A percentile compares a stretch with the other conserved stretches of the same genome.
These are phyloP conservation scores for grape (Vitis vinifera) DNA, from an alignment of 164 flowering plant genomes.

Conservation along the genomic window DNA sequence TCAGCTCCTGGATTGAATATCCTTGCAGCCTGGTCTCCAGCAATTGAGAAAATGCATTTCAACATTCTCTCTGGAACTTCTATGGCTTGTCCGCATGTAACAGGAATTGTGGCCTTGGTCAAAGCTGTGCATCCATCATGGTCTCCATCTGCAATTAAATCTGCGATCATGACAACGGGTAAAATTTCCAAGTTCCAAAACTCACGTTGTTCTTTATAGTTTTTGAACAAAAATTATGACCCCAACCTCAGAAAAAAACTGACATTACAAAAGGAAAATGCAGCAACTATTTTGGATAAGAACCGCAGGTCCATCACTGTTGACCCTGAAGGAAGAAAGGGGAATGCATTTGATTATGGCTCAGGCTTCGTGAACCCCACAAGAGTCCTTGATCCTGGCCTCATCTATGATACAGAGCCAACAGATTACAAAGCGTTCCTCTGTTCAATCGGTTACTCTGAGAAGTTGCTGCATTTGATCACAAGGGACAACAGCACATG, in stretches of 20 bases:
- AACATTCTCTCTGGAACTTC: conserved; percentile 89
- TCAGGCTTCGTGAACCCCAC: conserved; percentile 69
- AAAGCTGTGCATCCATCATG: conserved; percentile 72
- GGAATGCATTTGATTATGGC: conserved; percentile 72
- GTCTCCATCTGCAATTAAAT: conserved; percentile 86
- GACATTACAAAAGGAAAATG: conserved; percentile 20
- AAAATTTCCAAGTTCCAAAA: conserved; percentile 16
- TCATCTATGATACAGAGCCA: conserved; percentile 58
- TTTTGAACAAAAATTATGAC: background rate
- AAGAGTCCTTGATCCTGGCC: conserved; percentile 70
- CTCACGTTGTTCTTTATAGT: background rate
- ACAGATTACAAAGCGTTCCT: conserved; percentile 61
- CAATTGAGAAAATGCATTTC: conserved; percentile 46
- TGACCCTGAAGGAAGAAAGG: conserved; percentile 62
- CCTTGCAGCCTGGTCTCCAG: conserved; percentile 88
- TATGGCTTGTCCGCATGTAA: conserved; percentile 86
- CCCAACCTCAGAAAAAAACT: conserved; percentile 10
- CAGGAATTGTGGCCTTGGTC: conserved; percentile 68
- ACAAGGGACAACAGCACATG: conserved; percentile 65
- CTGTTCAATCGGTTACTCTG: conserved; percentile 66
- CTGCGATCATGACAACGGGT: conserved; percentile 91
- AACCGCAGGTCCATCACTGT: conserved; percentile 45
- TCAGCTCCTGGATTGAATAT: conserved; percentile 86
- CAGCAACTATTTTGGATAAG: conserved; percentile 61
- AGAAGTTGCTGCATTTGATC: conserved; percentile 37